These are phyloP conservation scores for Daphne laureola DNA, from an alignment of 441 rosid species.

Conservation along the genomic window DNA sequence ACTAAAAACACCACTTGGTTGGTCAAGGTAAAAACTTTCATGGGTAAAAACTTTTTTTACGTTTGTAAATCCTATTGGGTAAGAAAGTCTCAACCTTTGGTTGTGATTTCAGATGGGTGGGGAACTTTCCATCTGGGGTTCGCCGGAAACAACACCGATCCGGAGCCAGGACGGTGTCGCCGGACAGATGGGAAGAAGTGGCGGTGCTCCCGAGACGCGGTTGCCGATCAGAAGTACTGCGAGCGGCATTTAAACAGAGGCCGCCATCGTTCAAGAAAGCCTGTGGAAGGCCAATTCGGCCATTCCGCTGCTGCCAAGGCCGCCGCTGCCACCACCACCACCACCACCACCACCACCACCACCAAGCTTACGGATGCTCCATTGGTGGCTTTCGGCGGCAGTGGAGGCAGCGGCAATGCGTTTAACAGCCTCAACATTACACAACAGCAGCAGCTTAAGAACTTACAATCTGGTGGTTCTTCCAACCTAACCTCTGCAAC, in stretches of 20 bases:
- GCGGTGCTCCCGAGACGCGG: conserved; percentile 83
- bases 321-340: conserved; percentile 6
- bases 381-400: conserved; percentile 19
- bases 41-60: too few relatives aligned
- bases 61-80: too few relatives aligned
- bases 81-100: too few relatives aligned
- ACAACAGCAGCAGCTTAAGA: conserved; percentile 26
- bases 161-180: conserved; percentile 78
- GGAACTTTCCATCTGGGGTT: conserved; percentile 53
- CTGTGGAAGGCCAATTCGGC: conserved; percentile 74
- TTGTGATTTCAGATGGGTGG: conserved; percentile 39
- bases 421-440: conserved; percentile 26
- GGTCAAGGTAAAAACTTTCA: not conserved
- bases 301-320: conserved; percentile 31
- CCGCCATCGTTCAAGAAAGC: conserved; percentile 95
- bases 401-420: conserved; percentile 21
- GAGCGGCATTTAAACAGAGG: conserved; percentile 81
- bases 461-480: conserved; percentile 24
- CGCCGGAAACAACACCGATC: conserved; percentile 39
- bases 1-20: not conserved
- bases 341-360: conserved; percentile 22
- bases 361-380: conserved; percentile 30
- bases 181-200: conserved; percentile 90
- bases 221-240: conserved; percentile 71
- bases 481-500: conserved; percentile 24